Evolutionary conservation across 2,329 filamentous ascomycete species (phyloP), one percentile per base, ranked within the genome.

Genomic region (Ceratocystis colombiana): DNA sequence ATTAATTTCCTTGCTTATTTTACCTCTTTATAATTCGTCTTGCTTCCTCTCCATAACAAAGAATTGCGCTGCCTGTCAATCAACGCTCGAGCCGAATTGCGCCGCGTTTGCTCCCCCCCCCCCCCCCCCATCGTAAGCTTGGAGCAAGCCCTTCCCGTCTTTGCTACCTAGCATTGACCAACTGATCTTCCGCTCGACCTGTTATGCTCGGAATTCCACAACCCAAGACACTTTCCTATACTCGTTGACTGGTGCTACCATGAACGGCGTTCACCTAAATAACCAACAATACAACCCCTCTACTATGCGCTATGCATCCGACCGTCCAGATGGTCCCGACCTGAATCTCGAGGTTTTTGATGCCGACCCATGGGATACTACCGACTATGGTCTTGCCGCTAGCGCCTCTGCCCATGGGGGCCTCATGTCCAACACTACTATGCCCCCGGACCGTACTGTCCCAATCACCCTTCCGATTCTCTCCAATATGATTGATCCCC

Each of bases 201-300:
- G 28, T 48, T 33, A 67, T 65, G 63, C 59, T 50, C 28, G 64
- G 59, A 17, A 64, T 65, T 17, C 30, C 48, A 15, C 57, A 65
- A 44, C 44, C 66, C n/a, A 62, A 59, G 20, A 61, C 59, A 61
- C 28, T 17, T 30, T 67, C 28, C 66, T 57, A n/a, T 62, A 64
- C 22, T 22, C 17, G 7, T 8, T 64, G 46, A 41, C 25, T 30
- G 48, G 44, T 25, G 22, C 28, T n/a, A 50, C 44, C 44, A 48
- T 28, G 55, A 59, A 59, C 55, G 28, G 55, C 17, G 17, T 59
- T 59, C 55, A 59, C 28, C 8, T 59, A 33, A 59, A 59, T 17
- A 45, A 63, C 41, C 61, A 63, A 28, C 22, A 63, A 50, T 50
- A 48, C 10, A 50, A 59, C 28, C 55, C 44, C 44, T 48, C 46